Conservation (phyloP, 352 stramenopile genomes). For the Phytophthora podocarpi region DNA sequence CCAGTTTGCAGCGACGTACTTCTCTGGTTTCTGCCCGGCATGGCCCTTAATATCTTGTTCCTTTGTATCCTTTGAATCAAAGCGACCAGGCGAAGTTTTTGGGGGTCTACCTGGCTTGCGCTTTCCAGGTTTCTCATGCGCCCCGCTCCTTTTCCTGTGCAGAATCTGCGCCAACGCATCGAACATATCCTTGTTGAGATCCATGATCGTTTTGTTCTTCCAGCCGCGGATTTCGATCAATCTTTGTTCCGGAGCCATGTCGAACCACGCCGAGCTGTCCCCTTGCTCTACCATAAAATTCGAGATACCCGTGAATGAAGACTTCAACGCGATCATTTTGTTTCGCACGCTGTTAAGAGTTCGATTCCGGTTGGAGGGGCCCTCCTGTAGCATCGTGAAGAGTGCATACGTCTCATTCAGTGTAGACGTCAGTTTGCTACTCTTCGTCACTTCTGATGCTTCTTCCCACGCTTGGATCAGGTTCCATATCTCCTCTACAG, state of each 20-base stretch:
- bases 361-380: slow-evolving; percentile 17
- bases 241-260: slow-evolving; percentile 29
- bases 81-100: background rate
- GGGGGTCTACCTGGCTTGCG: slow-evolving; percentile 8
- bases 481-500: slow-evolving; percentile 33
- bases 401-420: slow-evolving; percentile 29
- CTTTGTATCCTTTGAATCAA: slow-evolving; percentile 12
- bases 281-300: slow-evolving; percentile 30
- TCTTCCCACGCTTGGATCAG: slow-evolving; percentile 43
- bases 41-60: slow-evolving; percentile 22
- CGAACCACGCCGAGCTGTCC: slow-evolving; percentile 34
- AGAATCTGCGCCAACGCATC: slow-evolving; percentile 34
- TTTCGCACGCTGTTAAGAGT: slow-evolving; percentile 41
- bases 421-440: slow-evolving; percentile 21
- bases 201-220: slow-evolving; percentile 41
- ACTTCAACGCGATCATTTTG: slow-evolving; percentile 51
- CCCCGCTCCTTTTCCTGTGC: slow-evolving; percentile 13
- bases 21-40: slow-evolving; percentile 24
- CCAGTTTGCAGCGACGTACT: slow-evolving; percentile 36
- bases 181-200: slow-evolving; percentile 39
- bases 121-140: slow-evolving; percentile 5
- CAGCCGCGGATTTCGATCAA: slow-evolving; percentile 31
- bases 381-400: slow-evolving; percentile 37
- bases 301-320: slow-evolving; percentile 32
- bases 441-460: slow-evolving; percentile 10